Conservation (phyloP, 2,329 filamentous ascomycete genomes). For the Bipolaris zeicola region DNA sequence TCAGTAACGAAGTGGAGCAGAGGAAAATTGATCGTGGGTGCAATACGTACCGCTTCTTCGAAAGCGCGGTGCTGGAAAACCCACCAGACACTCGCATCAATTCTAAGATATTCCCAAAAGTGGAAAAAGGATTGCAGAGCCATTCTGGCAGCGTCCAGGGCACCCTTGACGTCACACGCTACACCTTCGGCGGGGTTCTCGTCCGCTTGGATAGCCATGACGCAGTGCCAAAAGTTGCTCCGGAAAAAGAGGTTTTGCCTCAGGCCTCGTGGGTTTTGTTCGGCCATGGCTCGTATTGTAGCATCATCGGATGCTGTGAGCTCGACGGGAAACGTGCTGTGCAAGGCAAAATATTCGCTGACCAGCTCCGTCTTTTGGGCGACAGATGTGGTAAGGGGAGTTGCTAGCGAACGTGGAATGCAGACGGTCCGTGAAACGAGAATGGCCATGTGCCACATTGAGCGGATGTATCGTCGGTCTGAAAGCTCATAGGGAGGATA, state of each 20-base stretch:
- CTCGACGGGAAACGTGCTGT: slow-evolving; percentile 72
- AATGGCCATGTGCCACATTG: slow-evolving; percentile 79
- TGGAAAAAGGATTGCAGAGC: slow-evolving; percentile 77
- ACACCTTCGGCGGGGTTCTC: slow-evolving; percentile 64
- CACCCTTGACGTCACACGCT: slow-evolving; percentile 65
- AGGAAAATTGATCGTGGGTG: background rate
- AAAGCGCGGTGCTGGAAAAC: slow-evolving; percentile 83
- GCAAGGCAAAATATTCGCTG: slow-evolving; percentile 71
- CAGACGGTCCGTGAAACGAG: slow-evolving; percentile 78
- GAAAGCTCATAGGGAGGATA: slow-evolving; percentile 48
- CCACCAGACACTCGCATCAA: slow-evolving; percentile 81
- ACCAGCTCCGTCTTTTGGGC: slow-evolving; percentile 73
- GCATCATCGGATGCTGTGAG: slow-evolving; percentile 72
- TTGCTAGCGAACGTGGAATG: slow-evolving; percentile 72
- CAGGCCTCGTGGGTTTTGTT: slow-evolving; percentile 68
- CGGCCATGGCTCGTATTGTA: slow-evolving; percentile 62
- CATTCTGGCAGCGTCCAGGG: slow-evolving; percentile 76
- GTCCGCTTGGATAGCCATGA: slow-evolving; percentile 78
- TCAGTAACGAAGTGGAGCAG: background rate
- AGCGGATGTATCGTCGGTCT: slow-evolving; percentile 65
- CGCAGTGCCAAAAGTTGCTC: slow-evolving; percentile 82
- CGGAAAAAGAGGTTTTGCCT: slow-evolving; percentile 78
- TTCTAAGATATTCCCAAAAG: slow-evolving; percentile 69
- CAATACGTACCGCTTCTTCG: slow-evolving; percentile 71
- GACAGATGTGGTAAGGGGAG: slow-evolving; percentile 71